A percentile compares a stretch with the other conserved stretches of the same genome.
phyloP scores from a whole-genome alignment of 23 red algal species.

The Gracilaria vermiculophylla region DNA sequence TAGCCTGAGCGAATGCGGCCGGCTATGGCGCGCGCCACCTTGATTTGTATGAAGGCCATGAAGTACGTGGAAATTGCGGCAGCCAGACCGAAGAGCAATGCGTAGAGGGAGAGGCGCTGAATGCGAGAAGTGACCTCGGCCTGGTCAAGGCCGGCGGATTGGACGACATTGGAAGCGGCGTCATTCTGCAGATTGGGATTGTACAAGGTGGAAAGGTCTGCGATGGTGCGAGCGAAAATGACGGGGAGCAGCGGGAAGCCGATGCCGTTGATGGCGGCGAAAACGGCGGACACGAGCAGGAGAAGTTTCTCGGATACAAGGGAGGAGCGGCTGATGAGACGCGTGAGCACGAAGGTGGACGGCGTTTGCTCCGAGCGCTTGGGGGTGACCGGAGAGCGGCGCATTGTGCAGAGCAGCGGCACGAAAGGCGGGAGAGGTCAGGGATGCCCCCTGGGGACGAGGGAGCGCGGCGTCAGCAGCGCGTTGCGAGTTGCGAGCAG shows the following conservation, averaged over 20 bases:
- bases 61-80: slow-evolving; percentile 24
- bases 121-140: slow-evolving; percentile 41
- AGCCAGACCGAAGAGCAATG: slow-evolving; percentile 10
- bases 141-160: slow-evolving; percentile 39
- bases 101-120: not conserved
- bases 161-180: slow-evolving; percentile 31
- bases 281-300: slow-evolving; percentile 12
- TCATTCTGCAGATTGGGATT: slow-evolving; percentile 4
- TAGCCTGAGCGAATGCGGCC: slow-evolving; percentile 54
- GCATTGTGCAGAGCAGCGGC: slow-evolving; percentile 1
- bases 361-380: not conserved
- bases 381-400: not conserved
- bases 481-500: too few species aligned
- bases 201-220: slow-evolving; percentile 27
- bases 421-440: not conserved
- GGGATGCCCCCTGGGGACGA: not conserved
- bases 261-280: slow-evolving; percentile 52
- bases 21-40: slow-evolving; percentile 30
- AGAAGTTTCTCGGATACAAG: slow-evolving; percentile 14
- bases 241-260: slow-evolving; percentile 76
- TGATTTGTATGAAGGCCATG: slow-evolving; percentile 39
- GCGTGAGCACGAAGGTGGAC: not conserved
- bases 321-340: slow-evolving; percentile 27
- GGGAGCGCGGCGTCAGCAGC: too few species aligned
- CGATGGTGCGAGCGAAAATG: slow-evolving; percentile 79